These are phyloP conservation scores for Tricholoma furcatifolium DNA, from an alignment of 768 basidiomycete species.

Conservation along the genomic window DNA sequence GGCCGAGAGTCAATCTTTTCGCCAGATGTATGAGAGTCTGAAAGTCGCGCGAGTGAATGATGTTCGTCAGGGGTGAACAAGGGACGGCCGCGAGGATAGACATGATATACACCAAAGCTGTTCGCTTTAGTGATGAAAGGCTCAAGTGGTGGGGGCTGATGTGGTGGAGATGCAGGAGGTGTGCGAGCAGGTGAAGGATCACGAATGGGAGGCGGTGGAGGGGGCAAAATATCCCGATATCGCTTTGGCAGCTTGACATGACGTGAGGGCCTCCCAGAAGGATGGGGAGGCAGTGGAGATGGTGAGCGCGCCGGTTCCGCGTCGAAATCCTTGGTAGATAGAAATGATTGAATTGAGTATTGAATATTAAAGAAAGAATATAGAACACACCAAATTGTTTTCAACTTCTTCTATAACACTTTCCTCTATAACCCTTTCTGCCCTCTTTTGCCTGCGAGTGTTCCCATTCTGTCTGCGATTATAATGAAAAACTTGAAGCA, in stretches of 20 bases:
- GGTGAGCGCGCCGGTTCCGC: no score
- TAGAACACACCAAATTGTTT: no score
- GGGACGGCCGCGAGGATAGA: neutral
- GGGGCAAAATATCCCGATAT: neutral
- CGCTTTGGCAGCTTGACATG: neutral
- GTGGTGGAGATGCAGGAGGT: neutral
- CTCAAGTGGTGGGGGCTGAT: neutral
- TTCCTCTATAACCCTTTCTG: no score
- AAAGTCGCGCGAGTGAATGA: neutral
- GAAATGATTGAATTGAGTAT: neutral
- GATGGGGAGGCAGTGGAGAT: neutral
- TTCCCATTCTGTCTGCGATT: no score
- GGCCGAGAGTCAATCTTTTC: neutral
- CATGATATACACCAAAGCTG: slow-evolving; percentile 4
- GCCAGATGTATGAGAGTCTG: neutral
- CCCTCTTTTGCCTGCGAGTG: no score
- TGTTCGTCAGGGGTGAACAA: slow-evolving; percentile 9
- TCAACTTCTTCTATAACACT: no score
- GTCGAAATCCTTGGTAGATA: no score
- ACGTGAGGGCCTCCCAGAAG: neutral
- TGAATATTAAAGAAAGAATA: no score
- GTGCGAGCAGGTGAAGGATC: neutral
- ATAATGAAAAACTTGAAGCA: no score
- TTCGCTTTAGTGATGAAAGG: neutral
- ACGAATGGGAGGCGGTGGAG: neutral